A percentile compares a stretch with the other conserved stretches of the same genome.
Conservation (phyloP, 345 rosid species). For the Citrus glauca region DNA sequence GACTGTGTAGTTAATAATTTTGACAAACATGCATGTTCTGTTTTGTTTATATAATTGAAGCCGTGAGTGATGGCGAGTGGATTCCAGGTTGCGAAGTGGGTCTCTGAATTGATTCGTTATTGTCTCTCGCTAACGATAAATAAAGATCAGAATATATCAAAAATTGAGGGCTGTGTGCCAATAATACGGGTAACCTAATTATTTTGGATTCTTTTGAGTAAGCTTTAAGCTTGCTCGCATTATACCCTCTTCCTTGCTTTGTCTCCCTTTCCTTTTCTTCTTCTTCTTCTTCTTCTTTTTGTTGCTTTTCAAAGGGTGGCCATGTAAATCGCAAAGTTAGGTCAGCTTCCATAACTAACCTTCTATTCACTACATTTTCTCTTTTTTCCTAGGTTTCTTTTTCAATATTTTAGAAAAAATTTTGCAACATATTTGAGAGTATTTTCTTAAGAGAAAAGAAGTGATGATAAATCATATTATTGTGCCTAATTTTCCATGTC, state of each 20-base stretch:
- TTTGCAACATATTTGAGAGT: no score
- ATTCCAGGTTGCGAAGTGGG: slow-evolving; percentile 22
- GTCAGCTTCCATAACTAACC: slow-evolving; percentile 15
- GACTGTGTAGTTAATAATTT: slow-evolving; percentile 11
- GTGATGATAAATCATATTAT: neutral
- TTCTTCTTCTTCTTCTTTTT: neutral
- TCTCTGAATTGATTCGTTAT: neutral
- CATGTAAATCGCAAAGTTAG: neutral
- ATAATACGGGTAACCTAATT: neutral
- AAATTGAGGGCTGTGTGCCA: neutral
- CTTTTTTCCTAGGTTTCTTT: neutral
- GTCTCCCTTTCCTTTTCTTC: neutral
- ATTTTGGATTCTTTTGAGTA: slow-evolving; percentile 17
- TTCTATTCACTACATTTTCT: no score
- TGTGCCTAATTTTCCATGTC: neutral
- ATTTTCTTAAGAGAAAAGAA: neutral
- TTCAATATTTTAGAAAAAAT: neutral
- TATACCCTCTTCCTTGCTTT: neutral
- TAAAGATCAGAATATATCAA: neutral
- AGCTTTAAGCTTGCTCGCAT: slow-evolving; percentile 26
- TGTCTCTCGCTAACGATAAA: neutral
- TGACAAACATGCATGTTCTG: neutral
- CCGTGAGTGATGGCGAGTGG: slow-evolving; percentile 30
- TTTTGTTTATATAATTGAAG: slow-evolving; percentile 7
- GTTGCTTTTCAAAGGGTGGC: slow-evolving; percentile 4